Percentiles rank a stretch among this genome's conserved stretches.
Evolutionary conservation across 306 rosid genomes (phyloP).

Genomic region (Lathyrus tuberosus): DNA sequence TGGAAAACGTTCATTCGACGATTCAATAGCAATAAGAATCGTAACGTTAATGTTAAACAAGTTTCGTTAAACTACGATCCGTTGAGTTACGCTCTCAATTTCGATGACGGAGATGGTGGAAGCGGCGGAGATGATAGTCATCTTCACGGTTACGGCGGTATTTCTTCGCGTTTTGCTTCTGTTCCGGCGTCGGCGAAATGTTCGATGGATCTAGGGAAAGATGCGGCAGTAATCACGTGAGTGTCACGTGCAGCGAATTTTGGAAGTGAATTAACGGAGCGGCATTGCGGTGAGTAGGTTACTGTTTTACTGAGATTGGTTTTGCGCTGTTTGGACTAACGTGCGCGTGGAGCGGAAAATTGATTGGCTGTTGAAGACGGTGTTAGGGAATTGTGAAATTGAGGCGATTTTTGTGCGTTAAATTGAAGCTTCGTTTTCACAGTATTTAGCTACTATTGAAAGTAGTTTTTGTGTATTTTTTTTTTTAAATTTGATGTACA

Average conservation of each 20-base stretch:
- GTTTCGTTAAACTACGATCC: constrained; percentile 60
- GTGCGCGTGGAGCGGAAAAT: not conserved
- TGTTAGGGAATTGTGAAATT: no score
- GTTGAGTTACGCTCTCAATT: constrained; percentile 66
- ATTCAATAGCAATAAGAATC: constrained; percentile 41
- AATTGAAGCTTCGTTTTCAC: no score
- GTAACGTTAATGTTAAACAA: constrained; percentile 11
- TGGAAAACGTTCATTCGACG: constrained; percentile 81
- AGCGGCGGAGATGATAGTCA: constrained; percentile 14
- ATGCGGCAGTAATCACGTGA: constrained; percentile 45
- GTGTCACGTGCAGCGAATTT: constrained; percentile 1
- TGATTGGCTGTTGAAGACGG: no score
- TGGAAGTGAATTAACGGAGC: not conserved
- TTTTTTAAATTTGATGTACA: no score
- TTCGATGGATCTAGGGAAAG: constrained; percentile 53
- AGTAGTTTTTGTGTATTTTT: no score
- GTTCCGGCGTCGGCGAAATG: constrained; percentile 53
- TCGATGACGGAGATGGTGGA: constrained; percentile 53
- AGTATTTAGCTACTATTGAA: no score
- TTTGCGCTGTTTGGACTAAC: not conserved
- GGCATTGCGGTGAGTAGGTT: not conserved
- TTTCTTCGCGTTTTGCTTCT: constrained; percentile 64
- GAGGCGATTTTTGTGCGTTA: no score
- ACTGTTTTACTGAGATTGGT: not conserved
- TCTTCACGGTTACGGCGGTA: constrained; percentile 36